Conservation (phyloP, 768 basidiomycete species). For the Podaxis sp. region DNA sequence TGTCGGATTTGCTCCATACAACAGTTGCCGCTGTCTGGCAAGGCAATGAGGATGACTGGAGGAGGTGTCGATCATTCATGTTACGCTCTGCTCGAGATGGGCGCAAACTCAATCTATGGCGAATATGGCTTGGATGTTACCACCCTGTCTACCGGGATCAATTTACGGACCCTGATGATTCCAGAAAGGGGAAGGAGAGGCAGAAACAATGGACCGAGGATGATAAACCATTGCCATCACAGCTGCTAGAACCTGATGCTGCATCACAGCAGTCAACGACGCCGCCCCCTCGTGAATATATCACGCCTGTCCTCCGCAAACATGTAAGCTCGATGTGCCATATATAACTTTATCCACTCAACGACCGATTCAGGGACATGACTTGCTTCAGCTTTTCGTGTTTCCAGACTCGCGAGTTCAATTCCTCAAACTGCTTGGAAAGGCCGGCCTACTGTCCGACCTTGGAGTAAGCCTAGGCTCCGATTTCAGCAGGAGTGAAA, state of each 20-base stretch:
- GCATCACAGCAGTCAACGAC: constrained; percentile 23
- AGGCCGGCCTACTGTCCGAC: constrained; percentile 42
- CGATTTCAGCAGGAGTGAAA: constrained; percentile 34
- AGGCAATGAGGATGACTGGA: constrained; percentile 55
- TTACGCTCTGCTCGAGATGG: constrained; percentile 61
- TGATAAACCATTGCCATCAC: constrained; percentile 31
- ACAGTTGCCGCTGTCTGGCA: constrained; percentile 22
- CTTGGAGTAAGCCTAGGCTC: constrained; percentile 31
- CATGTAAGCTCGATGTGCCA: constrained; percentile 47
- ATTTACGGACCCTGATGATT: constrained; percentile 17
- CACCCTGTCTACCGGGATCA: constrained; percentile 26
- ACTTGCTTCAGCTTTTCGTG: constrained; percentile 59
- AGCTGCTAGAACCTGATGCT: constrained; percentile 24
- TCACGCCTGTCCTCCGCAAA: constrained; percentile 51
- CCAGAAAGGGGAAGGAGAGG: constrained; percentile 32
- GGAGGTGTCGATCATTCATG: constrained; percentile 52
- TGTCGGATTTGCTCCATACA: constrained; percentile 17
- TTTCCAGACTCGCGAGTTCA: constrained; percentile 76
- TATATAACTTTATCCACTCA: not conserved
- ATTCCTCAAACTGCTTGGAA: constrained; percentile 56
- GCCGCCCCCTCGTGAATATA: constrained; percentile 37
- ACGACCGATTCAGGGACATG: constrained; percentile 43
- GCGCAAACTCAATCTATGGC: constrained; percentile 75
- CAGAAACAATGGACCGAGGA: constrained; percentile 51
- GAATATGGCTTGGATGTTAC: constrained; percentile 58